A percentile compares a stretch with the other conserved stretches of the same genome.
Conservation (phyloP, 495 filamentous ascomycete species). For the Tuber aestivum region DNA sequence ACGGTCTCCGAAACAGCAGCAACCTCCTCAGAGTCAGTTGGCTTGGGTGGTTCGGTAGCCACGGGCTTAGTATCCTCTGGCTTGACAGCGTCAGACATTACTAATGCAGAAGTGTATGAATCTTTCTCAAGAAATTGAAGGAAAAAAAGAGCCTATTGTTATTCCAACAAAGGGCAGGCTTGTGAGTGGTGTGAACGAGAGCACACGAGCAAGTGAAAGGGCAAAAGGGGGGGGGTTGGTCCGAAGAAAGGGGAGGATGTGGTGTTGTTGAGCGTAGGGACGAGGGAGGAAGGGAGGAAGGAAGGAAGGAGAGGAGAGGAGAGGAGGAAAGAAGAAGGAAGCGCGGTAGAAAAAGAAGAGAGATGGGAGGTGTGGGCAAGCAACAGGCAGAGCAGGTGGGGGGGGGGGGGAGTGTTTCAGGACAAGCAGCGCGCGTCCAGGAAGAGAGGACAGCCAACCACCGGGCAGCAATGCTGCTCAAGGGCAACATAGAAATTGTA, state of each 20-base stretch:
- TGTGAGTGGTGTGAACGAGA: constrained; percentile 15
- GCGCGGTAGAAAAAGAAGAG: constrained; percentile 24
- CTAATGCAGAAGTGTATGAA: constrained; percentile 9
- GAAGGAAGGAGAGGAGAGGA: constrained; percentile 43
- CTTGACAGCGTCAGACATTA: constrained; percentile 42
- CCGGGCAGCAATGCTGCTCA: constrained; percentile 24
- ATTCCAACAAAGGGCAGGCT: constrained; percentile 8
- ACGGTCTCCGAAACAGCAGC: constrained; percentile 48
- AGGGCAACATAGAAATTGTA: neutral
- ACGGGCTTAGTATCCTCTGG: constrained; percentile 50
- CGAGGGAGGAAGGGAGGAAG: constrained; percentile 33
- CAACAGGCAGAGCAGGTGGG: constrained; percentile 30
- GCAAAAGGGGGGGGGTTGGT: neutral
- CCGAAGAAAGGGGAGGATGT: constrained; percentile 6
- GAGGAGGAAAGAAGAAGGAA: constrained; percentile 21
- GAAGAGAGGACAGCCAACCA: constrained; percentile 10
- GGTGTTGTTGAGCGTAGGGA: constrained; percentile 19
- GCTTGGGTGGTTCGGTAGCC: constrained; percentile 43
- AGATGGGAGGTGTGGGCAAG: constrained; percentile 23
- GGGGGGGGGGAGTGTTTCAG: constrained; percentile 29
- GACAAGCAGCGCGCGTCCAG: constrained; percentile 33
- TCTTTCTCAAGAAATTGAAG: constrained; percentile 11
- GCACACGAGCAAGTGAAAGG: constrained; percentile 13
- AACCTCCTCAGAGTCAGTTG: constrained; percentile 43
- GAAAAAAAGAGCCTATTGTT: constrained; percentile 7